Evolutionary conservation across 495 filamentous ascomycete genomes (phyloP), one percentile per base, ranked within the genome.

Genomic region (Lepraria neglecta): DNA sequence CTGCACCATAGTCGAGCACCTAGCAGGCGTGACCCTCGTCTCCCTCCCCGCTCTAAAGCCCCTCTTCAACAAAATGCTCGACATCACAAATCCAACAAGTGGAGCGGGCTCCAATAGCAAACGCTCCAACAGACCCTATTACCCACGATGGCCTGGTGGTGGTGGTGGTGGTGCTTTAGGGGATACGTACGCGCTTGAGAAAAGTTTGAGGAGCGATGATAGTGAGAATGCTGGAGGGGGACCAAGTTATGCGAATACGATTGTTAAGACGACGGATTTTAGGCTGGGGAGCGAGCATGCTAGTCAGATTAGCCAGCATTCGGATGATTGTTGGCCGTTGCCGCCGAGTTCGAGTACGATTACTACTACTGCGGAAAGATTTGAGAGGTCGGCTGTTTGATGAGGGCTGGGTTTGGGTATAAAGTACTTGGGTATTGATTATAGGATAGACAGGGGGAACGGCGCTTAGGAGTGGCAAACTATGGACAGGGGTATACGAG

Each of bases 41-140:
- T 68, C 66, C 14, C 45, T 67, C 33, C 67, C 67, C 1, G 52
- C 65, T 24, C 65, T 69, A 12, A 61, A 59, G 57, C 62, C 67
- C 4, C 47, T 67, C 15, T 65, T 69, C 35, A 42, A 17, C 42
- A 59, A 46, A 35, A 40, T 59, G 3, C 21, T 59, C 24, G 40
- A 38, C 17, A 27, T 12, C 31, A 19, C 58, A 38, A 10, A 38
- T 38, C 7, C 12, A 17, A 27, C 35, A 11, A n/a, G 12, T 15
- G 24, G 24, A 24, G 2, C 1, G 24, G 24, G 48, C 17, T 50
- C 38, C 1, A 40, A 21, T 24, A 24, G 24, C 24, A 24, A 24
- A 24, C 24, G 24, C 33, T 51, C 46, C 3, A 51, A n/a, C 10
- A 60, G 40, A 46, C 58, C 35, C 35, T 60, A 60, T 15, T 30